Evolutionary conservation across 2,329 filamentous ascomycete species (phyloP).

Genomic region (Xylaria sp.): DNA sequence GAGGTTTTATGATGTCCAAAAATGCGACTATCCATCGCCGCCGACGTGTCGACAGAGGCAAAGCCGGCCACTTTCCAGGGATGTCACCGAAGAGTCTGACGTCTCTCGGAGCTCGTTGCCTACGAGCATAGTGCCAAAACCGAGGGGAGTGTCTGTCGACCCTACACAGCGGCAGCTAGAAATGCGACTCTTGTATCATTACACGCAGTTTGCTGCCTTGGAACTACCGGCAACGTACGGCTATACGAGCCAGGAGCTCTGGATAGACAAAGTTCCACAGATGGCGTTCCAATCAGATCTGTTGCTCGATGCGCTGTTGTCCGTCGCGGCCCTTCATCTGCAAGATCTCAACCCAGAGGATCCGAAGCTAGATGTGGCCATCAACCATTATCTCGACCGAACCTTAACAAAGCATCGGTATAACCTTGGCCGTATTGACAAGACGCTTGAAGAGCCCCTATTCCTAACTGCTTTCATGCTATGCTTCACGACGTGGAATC

Average conservation of each 20-base stretch:
- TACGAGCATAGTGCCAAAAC: slow-evolving; percentile 1
- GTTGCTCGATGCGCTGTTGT: slow-evolving; percentile 23
- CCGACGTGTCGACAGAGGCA: slow-evolving; percentile 8
- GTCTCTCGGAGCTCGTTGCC: background rate
- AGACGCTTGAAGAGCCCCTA: slow-evolving; percentile 9
- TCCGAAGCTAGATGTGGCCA: slow-evolving; percentile 10
- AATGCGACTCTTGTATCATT: slow-evolving; percentile 27
- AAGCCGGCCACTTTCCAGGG: background rate
- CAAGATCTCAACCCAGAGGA: slow-evolving; percentile 22
- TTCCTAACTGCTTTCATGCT: slow-evolving; percentile 26
- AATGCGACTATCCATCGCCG: slow-evolving; percentile 18
- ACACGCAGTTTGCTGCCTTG: slow-evolving; percentile 17
- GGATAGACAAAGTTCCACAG: slow-evolving; percentile 23
- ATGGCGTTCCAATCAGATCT: slow-evolving; percentile 24
- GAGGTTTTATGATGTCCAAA: slow-evolving; percentile 20
- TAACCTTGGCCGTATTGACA: slow-evolving; percentile 14
- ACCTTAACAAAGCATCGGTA: slow-evolving; percentile 21
- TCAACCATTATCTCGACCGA: slow-evolving; percentile 20
- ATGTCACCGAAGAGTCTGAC: background rate
- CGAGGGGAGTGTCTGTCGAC: slow-evolving; percentile 13
- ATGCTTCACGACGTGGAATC: slow-evolving; percentile 22
- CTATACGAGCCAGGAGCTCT: slow-evolving; percentile 23
- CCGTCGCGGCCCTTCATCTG: slow-evolving; percentile 22
- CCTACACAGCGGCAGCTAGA: slow-evolving; percentile 13
- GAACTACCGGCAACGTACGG: slow-evolving; percentile 24